These are phyloP conservation scores for Quercus wislizeni DNA, from an alignment of 306 rosid genomes.

Conservation along the genomic window DNA sequence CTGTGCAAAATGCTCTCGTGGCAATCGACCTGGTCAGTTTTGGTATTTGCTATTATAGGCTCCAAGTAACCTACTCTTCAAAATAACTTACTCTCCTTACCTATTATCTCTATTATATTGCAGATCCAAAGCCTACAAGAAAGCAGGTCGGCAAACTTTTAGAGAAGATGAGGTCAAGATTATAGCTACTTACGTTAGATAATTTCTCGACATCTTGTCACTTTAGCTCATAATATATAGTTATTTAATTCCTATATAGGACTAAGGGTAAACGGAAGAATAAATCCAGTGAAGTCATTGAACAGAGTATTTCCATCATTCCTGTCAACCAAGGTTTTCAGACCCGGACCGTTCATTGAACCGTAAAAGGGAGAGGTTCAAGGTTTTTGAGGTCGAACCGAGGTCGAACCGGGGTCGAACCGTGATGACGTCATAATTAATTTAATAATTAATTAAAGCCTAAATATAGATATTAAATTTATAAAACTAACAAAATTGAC, in stretches of 20 bases:
- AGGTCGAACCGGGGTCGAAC: no score
- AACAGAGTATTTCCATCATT: neutral
- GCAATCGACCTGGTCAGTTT: neutral
- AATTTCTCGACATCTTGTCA: neutral
- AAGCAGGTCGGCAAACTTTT: constrained; percentile 11
- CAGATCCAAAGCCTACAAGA: constrained; percentile 31
- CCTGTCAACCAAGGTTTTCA: no score
- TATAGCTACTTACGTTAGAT: neutral
- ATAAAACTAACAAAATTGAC: no score
- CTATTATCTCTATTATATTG: neutral
- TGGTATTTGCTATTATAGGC: neutral
- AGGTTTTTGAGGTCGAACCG: no score
- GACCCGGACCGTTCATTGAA: no score
- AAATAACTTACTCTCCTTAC: neutral
- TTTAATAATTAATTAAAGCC: no score
- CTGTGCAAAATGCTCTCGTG: neutral
- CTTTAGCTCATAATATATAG: neutral
- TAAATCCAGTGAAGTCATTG: neutral
- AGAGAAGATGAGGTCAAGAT: constrained; percentile 16
- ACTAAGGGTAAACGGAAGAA: neutral
- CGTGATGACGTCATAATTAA: no score
- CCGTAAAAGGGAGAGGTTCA: no score
- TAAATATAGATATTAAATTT: no score
- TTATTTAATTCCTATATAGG: neutral
- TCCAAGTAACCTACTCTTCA: neutral